These are phyloP conservation scores for Fremontodendron californicum DNA, from an alignment of 345 rosid genomes.

Conservation along the genomic window DNA sequence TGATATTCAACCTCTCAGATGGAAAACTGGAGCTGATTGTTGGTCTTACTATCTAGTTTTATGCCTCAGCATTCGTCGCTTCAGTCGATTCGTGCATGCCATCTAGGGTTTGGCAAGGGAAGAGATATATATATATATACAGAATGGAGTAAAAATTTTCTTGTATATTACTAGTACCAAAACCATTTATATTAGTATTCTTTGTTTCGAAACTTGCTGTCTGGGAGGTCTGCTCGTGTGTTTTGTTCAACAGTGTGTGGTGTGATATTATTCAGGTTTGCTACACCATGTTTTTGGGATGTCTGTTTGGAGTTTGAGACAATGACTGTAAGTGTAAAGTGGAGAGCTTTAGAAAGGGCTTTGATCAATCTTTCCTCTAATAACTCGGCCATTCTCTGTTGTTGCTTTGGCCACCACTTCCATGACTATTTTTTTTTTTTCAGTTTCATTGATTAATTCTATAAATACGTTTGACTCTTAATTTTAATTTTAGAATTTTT, in stretches of 20 bases:
- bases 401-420: neutral
- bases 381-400: conserved; percentile 15
- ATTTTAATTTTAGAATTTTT: neutral
- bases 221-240: conserved; percentile 20
- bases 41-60: conserved; percentile 12
- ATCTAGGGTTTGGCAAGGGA: neutral
- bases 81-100: neutral
- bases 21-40: conserved; percentile 12
- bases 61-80: conserved; percentile 12
- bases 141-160: conserved; percentile 15
- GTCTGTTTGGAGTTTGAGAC: conserved; percentile 22
- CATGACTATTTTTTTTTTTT: neutral
- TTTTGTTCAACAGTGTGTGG: conserved; percentile 16
- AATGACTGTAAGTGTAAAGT: neutral
- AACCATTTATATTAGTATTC: neutral
- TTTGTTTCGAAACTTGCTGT: conserved; percentile 4
- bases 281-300: conserved; percentile 10
- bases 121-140: conserved; percentile 14
- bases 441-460: neutral
- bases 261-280: conserved; percentile 33
- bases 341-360: neutral
- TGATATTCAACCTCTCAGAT: conserved; percentile 3
- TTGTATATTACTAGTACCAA: conserved; percentile 25
- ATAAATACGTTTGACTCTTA: neutral
- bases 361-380: conserved; percentile 15